phyloP scores from a whole-genome alignment of 345 rosid genomes.

The Eucalyptus caleyi region DNA sequence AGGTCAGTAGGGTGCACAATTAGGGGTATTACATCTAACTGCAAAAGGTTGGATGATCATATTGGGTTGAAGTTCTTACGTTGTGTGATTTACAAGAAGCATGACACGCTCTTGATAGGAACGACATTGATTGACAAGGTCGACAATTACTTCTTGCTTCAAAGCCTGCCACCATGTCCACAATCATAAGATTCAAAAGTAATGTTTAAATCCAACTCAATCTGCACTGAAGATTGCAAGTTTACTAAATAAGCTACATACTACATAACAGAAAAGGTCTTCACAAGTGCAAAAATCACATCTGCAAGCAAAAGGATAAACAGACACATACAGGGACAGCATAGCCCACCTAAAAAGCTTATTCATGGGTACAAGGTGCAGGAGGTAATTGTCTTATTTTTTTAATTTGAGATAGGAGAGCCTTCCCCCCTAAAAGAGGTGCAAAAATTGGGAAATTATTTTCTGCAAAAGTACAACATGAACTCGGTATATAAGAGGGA shows the following conservation, averaged over 20 bases:
- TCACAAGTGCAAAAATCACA: neutral
- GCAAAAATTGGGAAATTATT: neutral
- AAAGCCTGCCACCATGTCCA: slow-evolving; percentile 37
- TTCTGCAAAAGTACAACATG: neutral
- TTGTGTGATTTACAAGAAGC: slow-evolving; percentile 66
- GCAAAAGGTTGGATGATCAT: neutral
- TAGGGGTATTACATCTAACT: slow-evolving; percentile 1
- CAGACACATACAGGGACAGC: neutral
- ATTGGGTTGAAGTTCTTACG: slow-evolving; percentile 27
- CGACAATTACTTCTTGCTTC: slow-evolving; percentile 83
- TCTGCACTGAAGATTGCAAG: neutral
- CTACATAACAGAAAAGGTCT: neutral
- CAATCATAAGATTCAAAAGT: neutral
- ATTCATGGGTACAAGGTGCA: neutral
- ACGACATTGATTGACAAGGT: slow-evolving; percentile 85
- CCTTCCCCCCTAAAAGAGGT: neutral
- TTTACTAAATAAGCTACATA: neutral
- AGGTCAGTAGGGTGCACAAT: neutral
- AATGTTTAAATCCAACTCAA: neutral
- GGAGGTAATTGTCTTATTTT: neutral
- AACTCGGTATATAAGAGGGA: neutral
- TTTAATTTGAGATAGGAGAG: neutral
- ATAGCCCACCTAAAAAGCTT: neutral
- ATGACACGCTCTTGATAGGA: slow-evolving; percentile 71
- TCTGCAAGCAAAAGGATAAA: neutral